These are phyloP conservation scores for Raphanus raphanistrum DNA, from an alignment of 345 rosid genomes.

Conservation along the genomic window DNA sequence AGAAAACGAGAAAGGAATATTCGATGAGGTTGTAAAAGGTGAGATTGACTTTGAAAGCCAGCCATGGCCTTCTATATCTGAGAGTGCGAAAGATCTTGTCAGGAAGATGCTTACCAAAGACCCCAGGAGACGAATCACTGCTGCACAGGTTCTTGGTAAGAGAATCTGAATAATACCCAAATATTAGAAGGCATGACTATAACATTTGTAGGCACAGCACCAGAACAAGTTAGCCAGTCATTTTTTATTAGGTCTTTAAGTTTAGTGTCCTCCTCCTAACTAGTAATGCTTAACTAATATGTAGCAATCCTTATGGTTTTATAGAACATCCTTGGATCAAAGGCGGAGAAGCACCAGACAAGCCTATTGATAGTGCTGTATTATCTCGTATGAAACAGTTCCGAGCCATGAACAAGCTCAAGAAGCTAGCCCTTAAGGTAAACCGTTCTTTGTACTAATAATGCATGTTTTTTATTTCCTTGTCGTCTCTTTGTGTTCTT, in stretches of 20 bases:
- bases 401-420: constrained; percentile 93
- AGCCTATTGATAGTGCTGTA: constrained; percentile 82
- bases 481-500: neutral
- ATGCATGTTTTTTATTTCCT: neutral
- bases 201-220: neutral
- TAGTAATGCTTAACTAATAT: constrained; percentile 29
- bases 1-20: constrained; percentile 87
- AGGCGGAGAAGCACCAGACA: constrained; percentile 89
- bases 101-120: constrained; percentile 79
- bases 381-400: constrained; percentile 96
- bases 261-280: constrained; percentile 5
- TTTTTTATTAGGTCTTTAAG: neutral
- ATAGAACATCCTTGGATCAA: constrained; percentile 92
- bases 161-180: neutral
- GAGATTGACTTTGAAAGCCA: constrained; percentile 66
- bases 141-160: constrained; percentile 88
- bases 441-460: too few relatives aligned
- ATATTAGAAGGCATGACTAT: neutral
- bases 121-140: constrained; percentile 68
- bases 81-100: constrained; percentile 86
- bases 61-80: constrained; percentile 90
- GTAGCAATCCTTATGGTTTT: constrained; percentile 29
- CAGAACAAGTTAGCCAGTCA: neutral
- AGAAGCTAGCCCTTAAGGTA: constrained; percentile 92
- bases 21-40: constrained; percentile 73